Evolutionary conservation across 1,284 basidiomycete genomes (phyloP).

Genomic region (Fomitopsis schrenkii): DNA sequence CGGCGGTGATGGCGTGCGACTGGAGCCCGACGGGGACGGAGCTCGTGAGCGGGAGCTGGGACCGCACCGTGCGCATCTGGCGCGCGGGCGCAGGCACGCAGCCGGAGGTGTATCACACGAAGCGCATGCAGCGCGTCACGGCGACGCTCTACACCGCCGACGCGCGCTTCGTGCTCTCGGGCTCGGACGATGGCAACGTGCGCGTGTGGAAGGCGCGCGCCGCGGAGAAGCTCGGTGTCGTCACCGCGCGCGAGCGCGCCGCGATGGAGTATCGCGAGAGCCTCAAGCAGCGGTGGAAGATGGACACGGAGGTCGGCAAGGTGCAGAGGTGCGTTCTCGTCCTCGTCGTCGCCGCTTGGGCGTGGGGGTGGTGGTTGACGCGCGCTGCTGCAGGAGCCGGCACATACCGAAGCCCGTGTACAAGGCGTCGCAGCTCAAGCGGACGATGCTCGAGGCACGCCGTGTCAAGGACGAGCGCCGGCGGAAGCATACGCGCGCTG

Average conservation of each 20-base stretch:
- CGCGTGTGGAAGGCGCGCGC: constrained; percentile 96
- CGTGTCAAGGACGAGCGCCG: constrained; percentile 93
- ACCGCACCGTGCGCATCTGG: constrained; percentile 94
- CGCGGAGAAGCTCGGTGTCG: constrained; percentile 87
- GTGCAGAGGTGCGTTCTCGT: constrained; percentile 64
- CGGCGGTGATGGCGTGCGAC: constrained; percentile 90
- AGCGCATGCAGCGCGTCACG: constrained; percentile 94
- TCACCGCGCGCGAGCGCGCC: constrained; percentile 90
- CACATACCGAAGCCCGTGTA: constrained; percentile 91
- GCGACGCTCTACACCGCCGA: constrained; percentile 85
- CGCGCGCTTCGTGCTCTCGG: constrained; percentile 89
- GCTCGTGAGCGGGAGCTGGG: constrained; percentile 96
- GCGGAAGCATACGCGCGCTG: constrained; percentile 81
- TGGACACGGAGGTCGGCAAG: constrained; percentile 78
- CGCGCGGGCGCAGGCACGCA: constrained; percentile 80
- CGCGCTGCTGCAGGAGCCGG: constrained; percentile 54
- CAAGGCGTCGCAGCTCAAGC: constrained; percentile 84
- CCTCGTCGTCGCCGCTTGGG: neutral
- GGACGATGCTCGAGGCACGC: constrained; percentile 88
- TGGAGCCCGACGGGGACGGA: constrained; percentile 96
- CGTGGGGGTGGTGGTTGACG: neutral
- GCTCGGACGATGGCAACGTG: constrained; percentile 96
- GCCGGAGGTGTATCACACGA: constrained; percentile 95
- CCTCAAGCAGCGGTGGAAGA: constrained; percentile 87
- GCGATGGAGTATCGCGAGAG: constrained; percentile 91